Evolutionary conservation across 2,329 filamentous ascomycete genomes (phyloP).

Genomic region (Phaeosphaeria sp.): DNA sequence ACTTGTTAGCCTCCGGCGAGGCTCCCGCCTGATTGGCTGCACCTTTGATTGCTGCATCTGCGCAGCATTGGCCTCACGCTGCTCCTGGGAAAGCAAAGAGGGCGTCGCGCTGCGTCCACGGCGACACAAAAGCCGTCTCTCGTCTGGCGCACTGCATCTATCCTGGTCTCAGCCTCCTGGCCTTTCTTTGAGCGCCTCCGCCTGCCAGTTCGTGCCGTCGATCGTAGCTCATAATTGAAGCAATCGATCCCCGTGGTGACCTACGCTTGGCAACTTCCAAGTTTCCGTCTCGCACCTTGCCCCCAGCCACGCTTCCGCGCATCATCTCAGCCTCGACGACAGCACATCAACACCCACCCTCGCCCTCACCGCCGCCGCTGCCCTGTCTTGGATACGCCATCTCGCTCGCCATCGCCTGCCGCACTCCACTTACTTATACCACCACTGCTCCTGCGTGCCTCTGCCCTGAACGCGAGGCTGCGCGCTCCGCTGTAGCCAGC

Average conservation of each 20-base stretch:
- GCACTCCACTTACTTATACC: slow-evolving; percentile 10
- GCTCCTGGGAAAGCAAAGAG: slow-evolving; percentile 13
- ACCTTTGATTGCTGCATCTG: slow-evolving; percentile 21
- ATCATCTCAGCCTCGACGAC: slow-evolving; percentile 20
- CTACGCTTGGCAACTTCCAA: slow-evolving; percentile 22
- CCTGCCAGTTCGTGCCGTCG: neutral
- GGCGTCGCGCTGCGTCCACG: slow-evolving; percentile 5
- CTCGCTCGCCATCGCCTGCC: slow-evolving; percentile 7
- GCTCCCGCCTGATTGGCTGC: slow-evolving; percentile 14
- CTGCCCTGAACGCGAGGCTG: slow-evolving; percentile 29
- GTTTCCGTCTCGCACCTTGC: slow-evolving; percentile 22
- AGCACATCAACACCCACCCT: slow-evolving; percentile 8
- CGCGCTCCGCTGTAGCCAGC: slow-evolving; percentile 32
- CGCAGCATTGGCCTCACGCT: slow-evolving; percentile 12
- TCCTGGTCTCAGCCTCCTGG: neutral
- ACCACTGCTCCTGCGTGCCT: slow-evolving; percentile 12
- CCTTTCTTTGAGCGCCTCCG: neutral
- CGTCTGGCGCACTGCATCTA: slow-evolving; percentile 2
- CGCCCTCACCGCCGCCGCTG: slow-evolving; percentile 9
- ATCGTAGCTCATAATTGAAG: slow-evolving; percentile 8
- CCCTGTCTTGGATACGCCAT: slow-evolving; percentile 14
- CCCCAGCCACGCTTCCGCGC: slow-evolving; percentile 28
- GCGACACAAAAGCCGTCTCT: slow-evolving; percentile 9
- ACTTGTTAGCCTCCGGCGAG: slow-evolving; percentile 6
- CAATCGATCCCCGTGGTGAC: slow-evolving; percentile 19